Conservation (phyloP, 192 early-diverging fungal genomes). For the Tieghemiomyces parasiticus region DNA sequence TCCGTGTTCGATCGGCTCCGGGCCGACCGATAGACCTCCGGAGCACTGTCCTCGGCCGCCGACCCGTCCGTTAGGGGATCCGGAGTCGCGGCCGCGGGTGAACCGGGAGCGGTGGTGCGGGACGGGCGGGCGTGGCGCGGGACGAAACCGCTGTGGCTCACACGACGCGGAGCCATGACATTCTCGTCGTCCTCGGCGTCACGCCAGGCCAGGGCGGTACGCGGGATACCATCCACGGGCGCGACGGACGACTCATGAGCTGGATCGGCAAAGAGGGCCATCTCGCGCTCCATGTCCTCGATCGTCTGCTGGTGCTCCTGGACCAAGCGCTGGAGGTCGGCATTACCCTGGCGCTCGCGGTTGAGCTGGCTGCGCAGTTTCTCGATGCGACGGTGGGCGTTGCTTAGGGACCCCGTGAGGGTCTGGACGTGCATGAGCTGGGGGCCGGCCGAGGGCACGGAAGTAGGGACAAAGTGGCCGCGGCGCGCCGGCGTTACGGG, state of each 20-base stretch:
- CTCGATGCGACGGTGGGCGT: constrained; percentile 34
- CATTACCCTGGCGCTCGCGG: constrained; percentile 36
- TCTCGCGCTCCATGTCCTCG: constrained; percentile 32
- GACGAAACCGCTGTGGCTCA: no score
- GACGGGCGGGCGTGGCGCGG: no score
- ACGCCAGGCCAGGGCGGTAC: background rate
- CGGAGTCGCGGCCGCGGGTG: background rate
- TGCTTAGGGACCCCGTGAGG: constrained; percentile 15
- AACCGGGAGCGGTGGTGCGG: background rate
- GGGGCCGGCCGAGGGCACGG: background rate
- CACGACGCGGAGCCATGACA: background rate
- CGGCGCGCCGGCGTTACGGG: constrained; percentile 19
- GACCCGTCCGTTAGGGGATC: background rate
- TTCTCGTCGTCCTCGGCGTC: constrained; percentile 10
- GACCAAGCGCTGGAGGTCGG: constrained; percentile 35
- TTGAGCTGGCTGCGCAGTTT: constrained; percentile 32
- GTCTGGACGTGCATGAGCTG: constrained; percentile 8
- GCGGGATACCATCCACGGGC: background rate
- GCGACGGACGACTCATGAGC: background rate
- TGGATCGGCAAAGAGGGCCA: constrained; percentile 8
- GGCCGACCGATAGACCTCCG: no score
- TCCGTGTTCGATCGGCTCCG: no score
- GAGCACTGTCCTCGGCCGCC: background rate
- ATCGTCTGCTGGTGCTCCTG: constrained; percentile 40
- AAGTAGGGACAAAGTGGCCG: background rate